phyloP scores from a whole-genome alignment of 2,329 filamentous ascomycete species.

The Eutypella sp. region DNA sequence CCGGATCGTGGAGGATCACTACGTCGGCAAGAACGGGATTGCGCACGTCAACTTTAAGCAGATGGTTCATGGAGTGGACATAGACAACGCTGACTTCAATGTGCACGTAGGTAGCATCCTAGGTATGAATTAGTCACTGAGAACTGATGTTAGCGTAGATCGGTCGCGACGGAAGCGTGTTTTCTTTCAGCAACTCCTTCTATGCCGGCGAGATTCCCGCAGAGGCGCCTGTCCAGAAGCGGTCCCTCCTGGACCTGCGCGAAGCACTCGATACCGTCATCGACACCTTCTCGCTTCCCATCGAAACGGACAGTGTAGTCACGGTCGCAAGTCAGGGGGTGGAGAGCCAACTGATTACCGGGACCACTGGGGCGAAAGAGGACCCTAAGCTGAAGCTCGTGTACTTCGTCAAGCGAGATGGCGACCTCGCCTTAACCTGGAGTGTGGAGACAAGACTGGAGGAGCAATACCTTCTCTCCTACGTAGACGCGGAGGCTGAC shows the following conservation, averaged over 20 bases:
- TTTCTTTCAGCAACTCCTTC: constrained; percentile 44
- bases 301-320: constrained; percentile 26
- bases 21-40: constrained; percentile 44
- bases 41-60: constrained; percentile 51
- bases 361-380: constrained; percentile 36
- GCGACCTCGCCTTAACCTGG: constrained; percentile 42
- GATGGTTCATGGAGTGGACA: constrained; percentile 45
- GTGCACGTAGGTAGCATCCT: constrained; percentile 44
- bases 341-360: constrained; percentile 33
- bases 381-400: constrained; percentile 43
- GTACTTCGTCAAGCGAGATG: constrained; percentile 41
- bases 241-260: constrained; percentile 24
- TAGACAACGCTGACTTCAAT: constrained; percentile 52
- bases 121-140: not conserved
- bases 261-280: constrained; percentile 18
- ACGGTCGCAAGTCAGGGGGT: constrained; percentile 22
- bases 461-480: constrained; percentile 48
- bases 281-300: constrained; percentile 27
- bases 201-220: constrained; percentile 24
- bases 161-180: constrained; percentile 44
- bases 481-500: constrained; percentile 40
- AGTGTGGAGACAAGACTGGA: constrained; percentile 47
- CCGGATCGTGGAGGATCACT: constrained; percentile 42
- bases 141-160: constrained; percentile 26
- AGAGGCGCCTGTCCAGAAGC: not conserved